A percentile compares a stretch with the other conserved stretches of the same genome.
Conservation (phyloP, 345 rosid genomes). For the Pistacia atlantica region DNA sequence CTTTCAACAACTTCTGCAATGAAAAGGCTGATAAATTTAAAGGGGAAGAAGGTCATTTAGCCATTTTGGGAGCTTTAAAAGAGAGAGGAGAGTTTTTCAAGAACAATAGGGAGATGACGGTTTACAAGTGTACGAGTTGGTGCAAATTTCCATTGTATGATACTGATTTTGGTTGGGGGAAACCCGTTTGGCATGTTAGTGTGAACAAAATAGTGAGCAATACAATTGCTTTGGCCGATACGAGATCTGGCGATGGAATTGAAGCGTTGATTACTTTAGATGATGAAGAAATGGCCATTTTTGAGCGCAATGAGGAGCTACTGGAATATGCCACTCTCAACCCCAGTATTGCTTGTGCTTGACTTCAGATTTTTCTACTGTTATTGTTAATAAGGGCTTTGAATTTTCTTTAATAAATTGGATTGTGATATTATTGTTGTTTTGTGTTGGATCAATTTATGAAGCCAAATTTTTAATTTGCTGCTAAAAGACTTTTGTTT, state of each 20-base stretch:
- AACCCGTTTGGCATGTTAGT: slow-evolving; percentile 14
- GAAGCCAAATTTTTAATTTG: too few relatives aligned
- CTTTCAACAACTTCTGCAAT: background rate
- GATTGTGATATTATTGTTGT: too few relatives aligned
- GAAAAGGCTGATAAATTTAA: background rate
- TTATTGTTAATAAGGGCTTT: background rate
- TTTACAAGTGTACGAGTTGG: slow-evolving; percentile 24
- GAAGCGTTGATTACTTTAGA: slow-evolving; percentile 18
- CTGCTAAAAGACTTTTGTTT: too few relatives aligned
- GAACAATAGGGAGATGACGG: background rate
- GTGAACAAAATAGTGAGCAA: slow-evolving; percentile 15
- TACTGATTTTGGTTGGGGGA: slow-evolving; percentile 21
- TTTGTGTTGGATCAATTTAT: too few relatives aligned
- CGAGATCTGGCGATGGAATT: slow-evolving; percentile 12
- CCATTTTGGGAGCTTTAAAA: slow-evolving; percentile 9
- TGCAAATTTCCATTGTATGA: slow-evolving; percentile 18
- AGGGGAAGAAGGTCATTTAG: slow-evolving; percentile 1
- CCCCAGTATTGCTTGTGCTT: background rate
- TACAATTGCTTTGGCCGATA: slow-evolving; percentile 16
- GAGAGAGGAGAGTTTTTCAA: background rate
- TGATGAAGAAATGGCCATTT: slow-evolving; percentile 21
- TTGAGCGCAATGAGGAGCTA: slow-evolving; percentile 15
- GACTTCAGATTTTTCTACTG: background rate
- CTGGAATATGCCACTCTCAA: slow-evolving; percentile 1
- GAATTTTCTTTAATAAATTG: too few relatives aligned